Base-by-base conservation (phyloP, 2,329 filamentous ascomycete species). In the Calonectria hawksworthii region DNA sequence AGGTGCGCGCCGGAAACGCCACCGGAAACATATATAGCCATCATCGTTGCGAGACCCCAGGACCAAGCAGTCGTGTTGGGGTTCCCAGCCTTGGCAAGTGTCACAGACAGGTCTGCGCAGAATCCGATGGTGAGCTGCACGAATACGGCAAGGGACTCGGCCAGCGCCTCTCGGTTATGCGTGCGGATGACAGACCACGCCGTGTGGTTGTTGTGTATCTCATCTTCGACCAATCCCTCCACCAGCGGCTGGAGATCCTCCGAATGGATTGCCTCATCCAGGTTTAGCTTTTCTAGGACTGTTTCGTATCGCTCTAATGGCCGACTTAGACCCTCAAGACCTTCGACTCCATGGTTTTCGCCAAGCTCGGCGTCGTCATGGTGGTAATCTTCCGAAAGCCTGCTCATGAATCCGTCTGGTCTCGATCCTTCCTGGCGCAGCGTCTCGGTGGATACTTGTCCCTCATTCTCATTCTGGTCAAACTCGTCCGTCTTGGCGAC, bases 21-120 rank as follows among this genome's bases (percentile, higher is more conserved):
- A 47, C 61, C 38, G 21, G 54, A 59, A n/a, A 59, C 54, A 32
- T 59, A 59, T 10, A 59, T 59, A 16, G 54, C 54, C 54, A 59
- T 59, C 54, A 59, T 59, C 3, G 54, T 59, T 23, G 54, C 54
- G 54, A 59, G 54, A 6, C 54, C 54, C 54, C 54, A 59, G 21
- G 54, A 59, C 54, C 54, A 59, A n/a, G 54, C 54, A 26, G 54
- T 59, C 14, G 54, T 59, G 54, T 59, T 59, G 9, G 54, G 54
- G 10, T 59, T 59, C 28, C 54, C 54, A 23, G 30, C 32, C 21
- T 59, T 59, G 21, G 54, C 54, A 26, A 59, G 30, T 4, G 54
- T 59, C 3, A 59, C 54, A 8, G 54, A 59, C 21, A 59, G 54
- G n/a, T 59, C 30, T 36, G 54, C 54, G 30, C 54, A 59, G 32